These are phyloP conservation scores for Boletus austroedulis DNA, from an alignment of 1,284 basidiomycete species.

Conservation along the genomic window DNA sequence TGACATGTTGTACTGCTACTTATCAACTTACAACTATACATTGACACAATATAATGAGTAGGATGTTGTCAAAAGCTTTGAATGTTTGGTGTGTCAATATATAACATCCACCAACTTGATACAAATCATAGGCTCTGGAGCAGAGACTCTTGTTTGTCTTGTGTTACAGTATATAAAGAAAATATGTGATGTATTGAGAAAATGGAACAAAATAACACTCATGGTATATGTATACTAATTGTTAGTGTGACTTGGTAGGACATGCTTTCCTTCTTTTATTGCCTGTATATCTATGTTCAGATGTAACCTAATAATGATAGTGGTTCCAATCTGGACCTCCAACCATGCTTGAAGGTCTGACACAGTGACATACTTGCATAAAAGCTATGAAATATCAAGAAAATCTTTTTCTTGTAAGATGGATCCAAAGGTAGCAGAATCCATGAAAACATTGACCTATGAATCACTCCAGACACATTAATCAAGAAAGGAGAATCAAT, in stretches of 20 bases:
- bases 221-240: neutral
- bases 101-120: no score
- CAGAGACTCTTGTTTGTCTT: no score
- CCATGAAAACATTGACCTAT: neutral
- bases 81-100: no score
- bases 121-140: no score
- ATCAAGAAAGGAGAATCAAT: neutral
- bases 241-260: neutral
- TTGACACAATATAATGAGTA: no score
- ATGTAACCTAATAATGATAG: neutral
- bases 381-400: neutral
- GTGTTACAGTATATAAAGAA: no score
- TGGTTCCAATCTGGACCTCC: neutral
- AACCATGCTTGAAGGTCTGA: neutral
- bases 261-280: neutral
- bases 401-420: neutral
- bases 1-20: no score
- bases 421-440: neutral
- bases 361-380: neutral
- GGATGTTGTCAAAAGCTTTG: no score
- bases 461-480: neutral
- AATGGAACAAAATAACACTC: neutral
- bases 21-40: no score
- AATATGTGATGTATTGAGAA: neutral
- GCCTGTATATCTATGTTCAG: neutral